phyloP scores from a whole-genome alignment of 1,284 basidiomycete species.

The Ustilago xerochloae region DNA sequence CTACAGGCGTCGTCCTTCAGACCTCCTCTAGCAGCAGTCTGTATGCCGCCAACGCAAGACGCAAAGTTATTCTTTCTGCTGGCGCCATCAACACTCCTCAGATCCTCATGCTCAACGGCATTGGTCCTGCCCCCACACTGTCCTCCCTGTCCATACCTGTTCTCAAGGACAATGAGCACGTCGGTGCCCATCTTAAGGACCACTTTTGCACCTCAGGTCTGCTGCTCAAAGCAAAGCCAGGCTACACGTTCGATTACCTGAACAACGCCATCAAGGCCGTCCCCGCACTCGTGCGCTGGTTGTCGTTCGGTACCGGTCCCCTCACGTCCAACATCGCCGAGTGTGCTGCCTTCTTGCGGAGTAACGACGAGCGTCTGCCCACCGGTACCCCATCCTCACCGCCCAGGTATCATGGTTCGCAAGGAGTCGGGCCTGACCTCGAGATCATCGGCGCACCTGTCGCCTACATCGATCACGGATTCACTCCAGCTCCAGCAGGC shows the following conservation, averaged over 20 bases:
- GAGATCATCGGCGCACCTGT: neutral
- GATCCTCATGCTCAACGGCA: constrained; percentile 55
- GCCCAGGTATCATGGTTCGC: no score
- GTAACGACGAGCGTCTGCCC: no score
- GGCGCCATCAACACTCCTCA: constrained; percentile 58
- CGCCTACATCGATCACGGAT: constrained; percentile 1
- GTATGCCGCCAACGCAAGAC: constrained; percentile 25
- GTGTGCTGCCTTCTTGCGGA: no score
- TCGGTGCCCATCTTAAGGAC: constrained; percentile 53
- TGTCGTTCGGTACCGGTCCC: no score
- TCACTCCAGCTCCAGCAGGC: neutral
- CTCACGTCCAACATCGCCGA: no score
- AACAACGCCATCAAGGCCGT: no score
- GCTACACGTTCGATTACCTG: constrained; percentile 5
- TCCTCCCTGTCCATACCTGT: constrained; percentile 14
- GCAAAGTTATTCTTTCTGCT: constrained; percentile 54
- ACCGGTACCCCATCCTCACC: no score
- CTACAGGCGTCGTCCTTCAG: no score
- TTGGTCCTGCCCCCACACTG: constrained; percentile 34
- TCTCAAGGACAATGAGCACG: constrained; percentile 15
- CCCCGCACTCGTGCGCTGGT: no score
- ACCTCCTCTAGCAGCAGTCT: no score
- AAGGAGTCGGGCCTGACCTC: no score
- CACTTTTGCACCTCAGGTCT: constrained; percentile 38
- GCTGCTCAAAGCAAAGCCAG: neutral